Base-by-base conservation (phyloP, 768 basidiomycete genomes). In the Kwoniella shandongensis region DNA sequence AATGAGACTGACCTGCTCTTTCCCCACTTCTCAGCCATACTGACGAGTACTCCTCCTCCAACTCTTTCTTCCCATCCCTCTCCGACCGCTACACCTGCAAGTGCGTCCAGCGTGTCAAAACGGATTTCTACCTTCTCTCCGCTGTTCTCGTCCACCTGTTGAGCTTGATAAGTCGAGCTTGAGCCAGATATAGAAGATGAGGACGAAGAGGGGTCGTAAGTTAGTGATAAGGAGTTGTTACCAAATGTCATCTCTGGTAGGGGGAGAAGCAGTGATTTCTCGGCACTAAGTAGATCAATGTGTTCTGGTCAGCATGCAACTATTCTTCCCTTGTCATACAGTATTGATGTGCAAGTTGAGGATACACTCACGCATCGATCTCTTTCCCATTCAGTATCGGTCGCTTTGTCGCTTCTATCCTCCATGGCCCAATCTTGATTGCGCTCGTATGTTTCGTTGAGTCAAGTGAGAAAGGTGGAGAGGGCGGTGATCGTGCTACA, bases 211-310 rank as follows among this genome's bases (percentile, higher is more conserved):
- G 61, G 13, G 11, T 54, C 78, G 66, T 97, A 89, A 29, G 81
- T 79, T 23, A 98, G 77, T 3, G 80, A 78, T 8, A 99, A 81
- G 15, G 73, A 74, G 76, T 98, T 98, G 75, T 83, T 84, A 4
- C 91, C 92, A 69, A 97, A 98, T 0, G 89, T 91, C 91, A 98
- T 98, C 74, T 99, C 96, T 2, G 96, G 96, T 1, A 94, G 77
- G 0, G 94, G 89, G 23, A 98, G 81, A 2, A 86, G 85, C 18
- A 79, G 63, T 1, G 57, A 53, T n/a, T 67, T 73, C 23, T 76
- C 71, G 0, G 71, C 75, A 12, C 78, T 79, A 48, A 18, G 20
- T 25, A 12, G 25, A 32, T 32, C 32, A 32, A 13, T 13, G 32
- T 32, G 23, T 29, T 27, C 23, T 26, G 20, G 35, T 36, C 35